Percentiles rank a stretch among this genome's conserved stretches.
Evolutionary conservation across 2,329 filamentous ascomycete genomes (phyloP).

Genomic region (Pseudogymnoascus sp.): DNA sequence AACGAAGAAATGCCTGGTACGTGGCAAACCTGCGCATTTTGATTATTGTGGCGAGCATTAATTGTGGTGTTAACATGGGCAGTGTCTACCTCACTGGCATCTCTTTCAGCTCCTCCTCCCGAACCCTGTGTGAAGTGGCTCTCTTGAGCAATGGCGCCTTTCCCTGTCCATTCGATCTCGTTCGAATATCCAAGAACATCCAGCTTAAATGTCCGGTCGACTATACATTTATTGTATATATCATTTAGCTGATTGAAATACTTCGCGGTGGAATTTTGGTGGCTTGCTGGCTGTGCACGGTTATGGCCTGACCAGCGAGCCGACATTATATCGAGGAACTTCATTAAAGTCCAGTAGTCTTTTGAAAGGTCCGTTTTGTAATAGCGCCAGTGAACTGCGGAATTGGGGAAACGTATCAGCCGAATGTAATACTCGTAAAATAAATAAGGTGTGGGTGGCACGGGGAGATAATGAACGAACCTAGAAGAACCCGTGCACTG

Average conservation of each 20-base stretch:
- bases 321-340: conserved; percentile 22
- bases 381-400: conserved; percentile 21
- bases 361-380: conserved; percentile 17
- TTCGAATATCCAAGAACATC: conserved; percentile 15
- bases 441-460: neutral
- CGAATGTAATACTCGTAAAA: neutral
- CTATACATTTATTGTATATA: conserved; percentile 12
- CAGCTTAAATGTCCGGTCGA: conserved; percentile 9
- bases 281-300: conserved; percentile 7
- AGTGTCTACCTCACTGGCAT: neutral
- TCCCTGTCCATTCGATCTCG: neutral
- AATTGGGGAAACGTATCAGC: neutral
- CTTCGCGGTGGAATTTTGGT: conserved; percentile 15
- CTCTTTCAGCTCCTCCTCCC: neutral
- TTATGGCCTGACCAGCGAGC: conserved; percentile 16
- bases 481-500: conserved; percentile 24
- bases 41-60: neutral
- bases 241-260: conserved; percentile 16
- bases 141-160: neutral
- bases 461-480: conserved; percentile 11
- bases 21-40: neutral
- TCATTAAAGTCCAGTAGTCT: conserved; percentile 22
- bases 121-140: neutral
- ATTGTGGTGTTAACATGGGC: neutral
- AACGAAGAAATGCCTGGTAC: neutral